These are phyloP conservation scores for Apiospora koreana DNA, from an alignment of 2,329 filamentous ascomycete genomes.

Conservation along the genomic window DNA sequence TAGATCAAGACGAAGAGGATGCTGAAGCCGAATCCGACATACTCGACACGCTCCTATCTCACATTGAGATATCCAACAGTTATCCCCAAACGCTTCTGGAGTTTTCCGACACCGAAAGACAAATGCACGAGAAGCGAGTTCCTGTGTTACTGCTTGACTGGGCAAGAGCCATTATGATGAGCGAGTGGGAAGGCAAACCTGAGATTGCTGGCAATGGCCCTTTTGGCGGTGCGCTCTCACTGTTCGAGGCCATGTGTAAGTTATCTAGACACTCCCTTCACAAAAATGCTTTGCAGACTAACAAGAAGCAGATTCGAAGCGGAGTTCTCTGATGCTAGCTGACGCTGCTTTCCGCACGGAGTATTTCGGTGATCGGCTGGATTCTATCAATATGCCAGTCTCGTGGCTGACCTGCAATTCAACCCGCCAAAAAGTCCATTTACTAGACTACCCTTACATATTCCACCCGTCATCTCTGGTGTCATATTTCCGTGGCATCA, in stretches of 20 bases:
- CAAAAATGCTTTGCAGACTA: neutral
- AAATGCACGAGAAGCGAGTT: conserved; percentile 57
- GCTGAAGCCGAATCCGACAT: conserved; percentile 40
- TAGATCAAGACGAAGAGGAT: conserved; percentile 37
- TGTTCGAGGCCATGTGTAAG: conserved; percentile 74
- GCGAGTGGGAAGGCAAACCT: conserved; percentile 78
- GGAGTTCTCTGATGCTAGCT: conserved; percentile 63
- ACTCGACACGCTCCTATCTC: conserved; percentile 49
- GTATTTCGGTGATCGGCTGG: conserved; percentile 74
- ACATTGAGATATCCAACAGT: conserved; percentile 53
- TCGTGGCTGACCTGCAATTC: conserved; percentile 66
- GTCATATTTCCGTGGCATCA: conserved; percentile 84
- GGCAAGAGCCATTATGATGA: conserved; percentile 73
- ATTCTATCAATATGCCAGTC: conserved; percentile 72
- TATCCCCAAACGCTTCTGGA: conserved; percentile 47
- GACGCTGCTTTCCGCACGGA: conserved; percentile 73
- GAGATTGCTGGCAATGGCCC: conserved; percentile 69
- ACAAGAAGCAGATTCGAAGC: conserved; percentile 54
- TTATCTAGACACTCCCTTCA: conserved; percentile 19
- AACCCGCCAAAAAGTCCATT: conserved; percentile 66
- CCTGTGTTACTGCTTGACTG: conserved; percentile 66
- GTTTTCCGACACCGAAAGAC: conserved; percentile 52
- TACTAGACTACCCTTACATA: conserved; percentile 79
- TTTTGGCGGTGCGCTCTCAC: conserved; percentile 74
- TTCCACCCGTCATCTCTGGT: conserved; percentile 74